Conservation (phyloP, 176 grass and related monocot species). For the Oryza glumipatula region DNA sequence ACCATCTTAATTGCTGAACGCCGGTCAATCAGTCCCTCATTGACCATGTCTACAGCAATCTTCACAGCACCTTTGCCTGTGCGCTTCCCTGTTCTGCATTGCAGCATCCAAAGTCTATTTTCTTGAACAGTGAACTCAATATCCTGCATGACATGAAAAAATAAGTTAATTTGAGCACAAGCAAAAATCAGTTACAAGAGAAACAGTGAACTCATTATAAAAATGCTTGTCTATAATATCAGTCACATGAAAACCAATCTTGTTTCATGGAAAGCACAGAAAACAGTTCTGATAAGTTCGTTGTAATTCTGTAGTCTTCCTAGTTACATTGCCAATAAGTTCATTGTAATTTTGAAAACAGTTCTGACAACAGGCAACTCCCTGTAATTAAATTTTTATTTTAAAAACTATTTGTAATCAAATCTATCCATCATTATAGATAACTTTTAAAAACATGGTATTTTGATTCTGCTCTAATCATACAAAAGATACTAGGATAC, state of each 20-base stretch:
- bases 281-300: background rate
- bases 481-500: background rate
- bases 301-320: too few species aligned
- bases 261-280: constrained; percentile 30
- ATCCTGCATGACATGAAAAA: constrained; percentile 60
- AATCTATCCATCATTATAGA: background rate
- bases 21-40: constrained; percentile 74
- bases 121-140: constrained; percentile 98
- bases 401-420: background rate
- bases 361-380: background rate
- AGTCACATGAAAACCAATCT: background rate
- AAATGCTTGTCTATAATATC: background rate
- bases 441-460: background rate
- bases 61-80: constrained; percentile 85
- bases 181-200: background rate
- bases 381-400: background rate
- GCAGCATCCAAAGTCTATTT: constrained; percentile 99
- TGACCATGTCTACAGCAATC: constrained; percentile 95
- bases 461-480: background rate
- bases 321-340: too few species aligned
- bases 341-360: too few species aligned
- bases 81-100: constrained; percentile 88
- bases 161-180: constrained; percentile 1
- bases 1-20: constrained; percentile 86
- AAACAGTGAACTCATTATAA: background rate